Percentiles rank a stretch among this genome's conserved stretches.
These are phyloP conservation scores for Arthroderma sp. DNA, from an alignment of 2,329 filamentous ascomycete genomes.

Conservation along the genomic window DNA sequence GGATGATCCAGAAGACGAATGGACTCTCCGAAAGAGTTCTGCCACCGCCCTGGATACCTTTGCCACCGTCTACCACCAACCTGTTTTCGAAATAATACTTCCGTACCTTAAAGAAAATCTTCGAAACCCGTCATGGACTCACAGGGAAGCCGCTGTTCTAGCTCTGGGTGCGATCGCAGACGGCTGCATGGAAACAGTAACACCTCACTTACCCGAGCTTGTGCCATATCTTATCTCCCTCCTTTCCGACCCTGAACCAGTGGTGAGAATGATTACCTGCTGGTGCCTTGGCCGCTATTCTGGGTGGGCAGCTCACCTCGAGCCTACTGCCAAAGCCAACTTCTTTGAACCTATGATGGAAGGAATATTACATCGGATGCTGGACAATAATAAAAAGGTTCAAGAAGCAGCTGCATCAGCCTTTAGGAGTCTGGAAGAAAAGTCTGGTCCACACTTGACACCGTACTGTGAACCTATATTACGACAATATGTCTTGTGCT, in stretches of 20 bases:
- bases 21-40: slow-evolving; percentile 94
- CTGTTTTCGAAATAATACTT: slow-evolving; percentile 81
- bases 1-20: slow-evolving; percentile 75
- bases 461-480: slow-evolving; percentile 86
- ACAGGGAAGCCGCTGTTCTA: slow-evolving; percentile 85
- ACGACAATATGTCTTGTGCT: slow-evolving; percentile 82
- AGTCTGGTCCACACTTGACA: slow-evolving; percentile 64
- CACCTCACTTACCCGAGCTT: slow-evolving; percentile 78
- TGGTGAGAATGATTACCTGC: slow-evolving; percentile 92
- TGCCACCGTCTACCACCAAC: slow-evolving; percentile 73
- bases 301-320: slow-evolving; percentile 72
- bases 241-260: slow-evolving; percentile 70
- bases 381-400: slow-evolving; percentile 94
- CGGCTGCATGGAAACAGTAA: slow-evolving; percentile 80
- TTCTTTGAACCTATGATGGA: slow-evolving; percentile 97
- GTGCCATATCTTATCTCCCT: slow-evolving; percentile 82
- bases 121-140: slow-evolving; percentile 76
- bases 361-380: slow-evolving; percentile 83
- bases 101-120: slow-evolving; percentile 87
- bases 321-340: slow-evolving; percentile 52
- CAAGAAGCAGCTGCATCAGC: slow-evolving; percentile 93
- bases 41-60: slow-evolving; percentile 91
- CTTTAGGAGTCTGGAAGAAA: slow-evolving; percentile 91
- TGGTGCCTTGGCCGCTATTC: slow-evolving; percentile 95
- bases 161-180: slow-evolving; percentile 90